Evolutionary conservation across 2,329 filamentous ascomycete species (phyloP), one percentile per base, ranked within the genome.

Genomic region (Scytalidium sp.): DNA sequence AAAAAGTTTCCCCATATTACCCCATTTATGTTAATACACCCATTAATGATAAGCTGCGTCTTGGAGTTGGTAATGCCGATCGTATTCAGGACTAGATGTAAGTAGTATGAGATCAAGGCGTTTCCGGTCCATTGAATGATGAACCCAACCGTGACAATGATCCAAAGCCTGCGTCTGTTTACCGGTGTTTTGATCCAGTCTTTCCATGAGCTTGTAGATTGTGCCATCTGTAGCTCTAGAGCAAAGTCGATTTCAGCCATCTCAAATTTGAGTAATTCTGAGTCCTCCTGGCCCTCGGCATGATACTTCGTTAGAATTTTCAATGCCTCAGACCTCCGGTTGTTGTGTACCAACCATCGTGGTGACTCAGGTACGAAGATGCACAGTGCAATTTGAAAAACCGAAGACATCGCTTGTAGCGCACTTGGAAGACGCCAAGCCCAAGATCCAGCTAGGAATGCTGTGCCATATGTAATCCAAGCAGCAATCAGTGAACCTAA

Each of bases 371-470:
- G 78, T 2, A 80, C 61, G 50, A 67, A 67, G 61, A 76, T 70
- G 42, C 80, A 71, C 40, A 75, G 71, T 2, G 63, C 51, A n/a
- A 84, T 64, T 82, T 56, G 83, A 73, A 19, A 82, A 5, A 42
- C 77, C 78, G 60, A 84, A 83, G 21, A 76, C 58, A 42, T 19
- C 19, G 50, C 47, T 20, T 55, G 52, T n/a, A 55, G 45, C 8
- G 45, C 40, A 19, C 46, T 50, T 23, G 52, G 52, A 11, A 52
- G 32, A n/a, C 52, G 47, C 52, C 52, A 55, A 13, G 42, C 23
- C 52, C 52, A 55, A 4, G 53, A 50, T 13, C 45, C 41, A 17
- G 36, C 45, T 13, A 55, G 42, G n/a, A 32, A 19, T 3, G 47
- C 42, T 6, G 52, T 52, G 19, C 43, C 47, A 47, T 47, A 53